Conservation (phyloP, 768 basidiomycete species). For the Pleurotus pulmonarius region DNA sequence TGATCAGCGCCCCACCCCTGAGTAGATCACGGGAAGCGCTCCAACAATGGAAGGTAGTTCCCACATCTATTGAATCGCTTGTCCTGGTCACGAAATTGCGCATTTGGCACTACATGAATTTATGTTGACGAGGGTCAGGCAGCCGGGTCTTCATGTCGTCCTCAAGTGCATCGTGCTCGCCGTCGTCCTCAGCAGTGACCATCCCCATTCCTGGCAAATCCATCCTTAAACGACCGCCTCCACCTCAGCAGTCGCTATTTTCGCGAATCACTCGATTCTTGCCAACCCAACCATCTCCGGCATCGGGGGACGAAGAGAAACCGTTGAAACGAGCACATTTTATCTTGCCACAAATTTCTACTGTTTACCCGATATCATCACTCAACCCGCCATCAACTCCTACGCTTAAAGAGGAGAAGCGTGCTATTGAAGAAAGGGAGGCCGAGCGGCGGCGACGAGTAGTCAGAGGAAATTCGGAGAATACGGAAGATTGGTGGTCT, state of each 20-base stretch:
- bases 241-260: constrained; percentile 64
- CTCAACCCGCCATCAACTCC: constrained; percentile 81
- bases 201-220: constrained; percentile 78
- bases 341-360: constrained; percentile 80
- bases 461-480: constrained; percentile 50
- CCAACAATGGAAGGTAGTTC: no score
- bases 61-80: no score
- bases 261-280: constrained; percentile 73
- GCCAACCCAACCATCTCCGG: constrained; percentile 40
- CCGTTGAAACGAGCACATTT: constrained; percentile 89
- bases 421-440: constrained; percentile 75
- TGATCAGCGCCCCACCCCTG: no score
- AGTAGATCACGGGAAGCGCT: no score
- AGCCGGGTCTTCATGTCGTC: constrained; percentile 13
- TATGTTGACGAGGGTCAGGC: no score
- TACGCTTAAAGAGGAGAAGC: constrained; percentile 76
- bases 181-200: constrained; percentile 78
- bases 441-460: constrained; percentile 62
- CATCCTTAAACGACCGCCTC: constrained; percentile 76
- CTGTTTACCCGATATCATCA: constrained; percentile 88
- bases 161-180: constrained; percentile 51
- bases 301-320: constrained; percentile 40
- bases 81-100: no score
- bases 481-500: constrained; percentile 73
- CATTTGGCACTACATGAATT: no score